phyloP scores from a whole-genome alignment of 169 alveolate species.

The Eimeria necatrix region DNA sequence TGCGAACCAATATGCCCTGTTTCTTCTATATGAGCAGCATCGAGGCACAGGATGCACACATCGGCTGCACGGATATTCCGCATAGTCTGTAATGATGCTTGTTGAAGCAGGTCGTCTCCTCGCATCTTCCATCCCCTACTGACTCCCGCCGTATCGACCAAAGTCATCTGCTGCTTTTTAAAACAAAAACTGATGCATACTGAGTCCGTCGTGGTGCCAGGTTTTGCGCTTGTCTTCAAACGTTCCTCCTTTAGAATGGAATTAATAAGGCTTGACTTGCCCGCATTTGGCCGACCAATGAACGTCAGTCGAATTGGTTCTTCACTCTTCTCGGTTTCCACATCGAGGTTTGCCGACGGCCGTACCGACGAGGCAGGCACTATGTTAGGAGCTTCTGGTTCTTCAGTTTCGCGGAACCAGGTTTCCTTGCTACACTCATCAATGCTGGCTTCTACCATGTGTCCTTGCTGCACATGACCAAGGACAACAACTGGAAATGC shows the following conservation, averaged over 20 bases:
- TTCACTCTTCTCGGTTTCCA: background rate
- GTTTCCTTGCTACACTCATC: background rate
- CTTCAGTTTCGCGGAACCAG: background rate
- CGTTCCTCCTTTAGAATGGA: constrained; percentile 87
- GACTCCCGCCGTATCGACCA: constrained; percentile 92
- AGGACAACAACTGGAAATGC: no score
- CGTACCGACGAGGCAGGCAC: background rate
- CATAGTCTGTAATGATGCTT: constrained; percentile 78
- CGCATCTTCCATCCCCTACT: constrained; percentile 82
- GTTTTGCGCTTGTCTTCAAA: constrained; percentile 86
- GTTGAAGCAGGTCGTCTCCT: constrained; percentile 76
- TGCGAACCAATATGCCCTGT: constrained; percentile 79
- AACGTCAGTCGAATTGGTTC: constrained; percentile 75
- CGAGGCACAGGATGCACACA: constrained; percentile 82
- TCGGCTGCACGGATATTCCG: constrained; percentile 79
- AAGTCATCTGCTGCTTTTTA: constrained; percentile 85
- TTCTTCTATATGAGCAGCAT: constrained; percentile 62
- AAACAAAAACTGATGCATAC: constrained; percentile 84
- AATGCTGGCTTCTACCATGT: background rate
- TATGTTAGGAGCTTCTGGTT: background rate
- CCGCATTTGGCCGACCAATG: constrained; percentile 89
- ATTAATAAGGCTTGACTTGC: constrained; percentile 89
- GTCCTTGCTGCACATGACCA: background rate
- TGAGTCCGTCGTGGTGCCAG: constrained; percentile 91
- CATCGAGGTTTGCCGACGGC: background rate